Conservation (phyloP, 345 rosid species). For the Salix koriyanagi region DNA sequence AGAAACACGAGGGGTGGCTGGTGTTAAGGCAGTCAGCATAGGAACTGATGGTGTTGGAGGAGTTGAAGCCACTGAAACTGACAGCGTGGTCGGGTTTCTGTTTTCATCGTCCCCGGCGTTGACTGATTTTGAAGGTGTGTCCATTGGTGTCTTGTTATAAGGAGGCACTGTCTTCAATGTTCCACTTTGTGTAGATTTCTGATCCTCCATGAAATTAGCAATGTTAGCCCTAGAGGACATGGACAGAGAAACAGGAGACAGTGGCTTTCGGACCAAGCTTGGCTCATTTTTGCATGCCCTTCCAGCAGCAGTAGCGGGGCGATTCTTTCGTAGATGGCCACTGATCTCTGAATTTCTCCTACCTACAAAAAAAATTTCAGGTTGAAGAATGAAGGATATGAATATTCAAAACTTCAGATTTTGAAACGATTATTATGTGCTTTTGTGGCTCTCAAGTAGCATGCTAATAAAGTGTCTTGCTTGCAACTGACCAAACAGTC, state of each 20-base stretch:
- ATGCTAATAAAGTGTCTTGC: background rate
- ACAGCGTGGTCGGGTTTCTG: conserved; percentile 27
- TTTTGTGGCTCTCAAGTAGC: background rate
- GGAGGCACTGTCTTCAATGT: conserved; percentile 15
- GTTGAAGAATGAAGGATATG: background rate
- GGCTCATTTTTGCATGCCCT: conserved; percentile 28
- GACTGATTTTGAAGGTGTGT: conserved; percentile 19
- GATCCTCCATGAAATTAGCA: conserved; percentile 37
- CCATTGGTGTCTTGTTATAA: conserved; percentile 14
- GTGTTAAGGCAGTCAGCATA: conserved; percentile 55
- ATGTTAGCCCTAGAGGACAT: conserved; percentile 41
- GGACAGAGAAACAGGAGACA: conserved; percentile 49
- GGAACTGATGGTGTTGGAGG: conserved; percentile 46
- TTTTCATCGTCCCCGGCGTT: conserved; percentile 28
- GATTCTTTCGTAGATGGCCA: conserved; percentile 40
- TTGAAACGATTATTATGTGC: background rate
- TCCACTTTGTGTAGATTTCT: conserved; percentile 22
- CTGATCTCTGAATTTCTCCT: conserved; percentile 53
- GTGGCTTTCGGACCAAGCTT: conserved; percentile 43
- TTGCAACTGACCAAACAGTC: background rate
- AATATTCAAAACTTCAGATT: background rate
- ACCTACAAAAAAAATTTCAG: conserved; percentile 25
- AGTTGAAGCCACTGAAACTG: conserved; percentile 40
- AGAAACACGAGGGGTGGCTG: conserved; percentile 41
- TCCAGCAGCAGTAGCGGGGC: conserved; percentile 21